Conservation (phyloP, 1,139 yeast species). For the Candida albicans region DNA sequence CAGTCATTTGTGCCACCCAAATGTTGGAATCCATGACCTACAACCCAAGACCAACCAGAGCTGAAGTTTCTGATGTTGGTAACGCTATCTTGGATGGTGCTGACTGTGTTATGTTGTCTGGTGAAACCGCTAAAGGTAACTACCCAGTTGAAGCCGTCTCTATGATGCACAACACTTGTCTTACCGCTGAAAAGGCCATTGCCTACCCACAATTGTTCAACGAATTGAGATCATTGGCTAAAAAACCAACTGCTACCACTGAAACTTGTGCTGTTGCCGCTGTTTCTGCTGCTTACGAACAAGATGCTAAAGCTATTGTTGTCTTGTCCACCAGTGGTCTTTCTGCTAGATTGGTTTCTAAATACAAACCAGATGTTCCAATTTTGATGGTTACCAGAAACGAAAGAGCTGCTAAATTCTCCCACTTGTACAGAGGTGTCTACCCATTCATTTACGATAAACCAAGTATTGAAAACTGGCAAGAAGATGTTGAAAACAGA, state of each 20-base stretch:
- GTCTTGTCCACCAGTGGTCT: slow-evolving; percentile 93
- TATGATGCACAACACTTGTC: slow-evolving; percentile 97
- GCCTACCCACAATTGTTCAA: slow-evolving; percentile 86
- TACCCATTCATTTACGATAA: slow-evolving; percentile 87
- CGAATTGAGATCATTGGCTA: slow-evolving; percentile 83
- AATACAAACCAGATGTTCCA: slow-evolving; percentile 97
- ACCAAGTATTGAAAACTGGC: slow-evolving; percentile 81
- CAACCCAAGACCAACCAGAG: slow-evolving; percentile 99
- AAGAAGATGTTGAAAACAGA: slow-evolving; percentile 93
- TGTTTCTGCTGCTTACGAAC: slow-evolving; percentile 94
- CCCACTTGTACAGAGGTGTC: slow-evolving; percentile 97
- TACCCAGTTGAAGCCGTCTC: slow-evolving; percentile 97
- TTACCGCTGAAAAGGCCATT: slow-evolving; percentile 96
- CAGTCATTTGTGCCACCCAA: slow-evolving; percentile 99
- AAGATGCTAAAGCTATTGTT: slow-evolving; percentile 93
- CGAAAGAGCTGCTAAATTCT: slow-evolving; percentile 87
- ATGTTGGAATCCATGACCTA: slow-evolving; percentile 99
- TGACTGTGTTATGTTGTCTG: slow-evolving; percentile 99
- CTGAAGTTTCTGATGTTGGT: slow-evolving; percentile 99
- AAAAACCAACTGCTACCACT: slow-evolving; percentile 87
- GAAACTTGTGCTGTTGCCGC: slow-evolving; percentile 98
- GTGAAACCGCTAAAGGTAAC: slow-evolving; percentile 99
- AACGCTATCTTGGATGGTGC: slow-evolving; percentile 99
- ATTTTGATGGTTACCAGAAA: slow-evolving; percentile 98
- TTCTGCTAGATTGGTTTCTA: slow-evolving; percentile 94